These are phyloP conservation scores for Diplotaxis tenuifolia DNA, from an alignment of 345 rosid species.

Conservation along the genomic window DNA sequence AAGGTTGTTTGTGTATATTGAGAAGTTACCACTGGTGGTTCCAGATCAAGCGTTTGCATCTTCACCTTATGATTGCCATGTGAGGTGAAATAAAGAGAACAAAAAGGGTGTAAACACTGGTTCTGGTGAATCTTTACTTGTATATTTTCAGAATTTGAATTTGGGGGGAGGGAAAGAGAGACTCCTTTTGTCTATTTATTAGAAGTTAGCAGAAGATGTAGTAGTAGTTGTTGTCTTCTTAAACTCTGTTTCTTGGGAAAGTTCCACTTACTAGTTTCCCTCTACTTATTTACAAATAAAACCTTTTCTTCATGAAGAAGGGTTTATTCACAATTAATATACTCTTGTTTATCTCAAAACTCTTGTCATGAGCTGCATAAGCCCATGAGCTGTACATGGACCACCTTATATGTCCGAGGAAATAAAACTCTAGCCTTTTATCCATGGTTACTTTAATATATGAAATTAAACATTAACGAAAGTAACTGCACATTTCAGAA, in stretches of 20 bases:
- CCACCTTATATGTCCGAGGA: too few species aligned
- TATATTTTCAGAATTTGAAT: background rate
- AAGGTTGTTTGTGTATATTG: conserved; percentile 63
- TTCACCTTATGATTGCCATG: conserved; percentile 47
- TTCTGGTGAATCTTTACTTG: conserved; percentile 17
- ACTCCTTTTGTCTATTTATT: conserved; percentile 14
- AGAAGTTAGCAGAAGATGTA: conserved; percentile 20
- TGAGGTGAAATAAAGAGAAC: conserved; percentile 37
- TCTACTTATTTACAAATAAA: background rate
- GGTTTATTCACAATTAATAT: background rate
- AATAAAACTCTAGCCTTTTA: too few species aligned
- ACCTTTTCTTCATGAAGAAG: background rate
- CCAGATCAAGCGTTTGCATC: conserved; percentile 47
- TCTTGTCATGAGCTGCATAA: too few species aligned
- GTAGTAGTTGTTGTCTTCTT: background rate
- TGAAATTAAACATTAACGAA: too few species aligned
- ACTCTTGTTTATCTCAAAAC: background rate
- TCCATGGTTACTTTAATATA: too few species aligned
- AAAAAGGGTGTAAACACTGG: background rate
- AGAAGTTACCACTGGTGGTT: conserved; percentile 61
- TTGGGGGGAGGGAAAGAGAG: background rate
- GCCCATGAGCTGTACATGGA: too few species aligned
- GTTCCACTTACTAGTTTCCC: background rate
- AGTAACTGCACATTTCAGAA: too few species aligned
- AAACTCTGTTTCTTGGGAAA: background rate